phyloP scores from a whole-genome alignment of 768 basidiomycete species.

The Tylopilus subfusipes region DNA sequence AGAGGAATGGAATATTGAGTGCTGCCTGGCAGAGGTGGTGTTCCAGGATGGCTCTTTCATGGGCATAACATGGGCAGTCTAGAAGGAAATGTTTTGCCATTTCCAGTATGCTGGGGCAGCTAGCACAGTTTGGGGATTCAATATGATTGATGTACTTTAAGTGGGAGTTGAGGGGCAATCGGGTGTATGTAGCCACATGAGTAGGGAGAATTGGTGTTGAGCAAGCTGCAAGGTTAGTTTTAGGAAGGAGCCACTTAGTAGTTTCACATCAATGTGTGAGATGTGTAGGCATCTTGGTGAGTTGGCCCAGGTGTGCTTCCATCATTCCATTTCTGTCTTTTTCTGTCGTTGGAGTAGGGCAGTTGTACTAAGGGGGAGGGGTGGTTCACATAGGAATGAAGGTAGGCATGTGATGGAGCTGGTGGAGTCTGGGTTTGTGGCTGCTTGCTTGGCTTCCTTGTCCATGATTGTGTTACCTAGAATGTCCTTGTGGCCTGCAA shows the following conservation, averaged over 20 bases:
- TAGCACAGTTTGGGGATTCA: background rate
- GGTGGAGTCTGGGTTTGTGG: background rate
- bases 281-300: background rate
- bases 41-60: background rate
- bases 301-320: background rate
- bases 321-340: background rate
- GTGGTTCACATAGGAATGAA: background rate
- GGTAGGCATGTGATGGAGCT: no score
- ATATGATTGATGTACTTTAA: no score
- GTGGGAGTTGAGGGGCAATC: background rate
- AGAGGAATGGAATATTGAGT: no score
- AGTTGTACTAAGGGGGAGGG: background rate
- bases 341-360: background rate
- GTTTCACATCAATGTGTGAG: background rate
- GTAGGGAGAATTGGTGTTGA: rapidly evolving
- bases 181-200: background rate
- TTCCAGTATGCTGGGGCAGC: background rate
- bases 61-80: background rate
- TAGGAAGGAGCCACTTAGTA: background rate
- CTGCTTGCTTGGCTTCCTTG: background rate
- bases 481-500: background rate
- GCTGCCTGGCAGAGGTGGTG: no score
- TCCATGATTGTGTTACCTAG: background rate
- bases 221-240: background rate
- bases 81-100: background rate